phyloP scores from a whole-genome alignment of 371 early-diverging fungal species.

The Mucor saturninus region DNA sequence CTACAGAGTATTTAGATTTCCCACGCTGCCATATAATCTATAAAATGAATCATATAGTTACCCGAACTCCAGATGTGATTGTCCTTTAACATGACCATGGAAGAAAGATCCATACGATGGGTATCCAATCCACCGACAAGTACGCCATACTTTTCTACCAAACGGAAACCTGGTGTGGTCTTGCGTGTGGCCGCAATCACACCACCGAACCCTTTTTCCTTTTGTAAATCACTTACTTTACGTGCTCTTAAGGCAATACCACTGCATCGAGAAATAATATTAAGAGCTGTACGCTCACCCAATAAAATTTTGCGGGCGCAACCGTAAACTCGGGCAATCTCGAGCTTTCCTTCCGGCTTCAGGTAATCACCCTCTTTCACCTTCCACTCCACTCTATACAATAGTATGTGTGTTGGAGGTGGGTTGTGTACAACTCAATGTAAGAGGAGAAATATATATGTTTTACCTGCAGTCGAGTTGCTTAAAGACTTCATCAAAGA shows the following conservation, averaged over 20 bases:
- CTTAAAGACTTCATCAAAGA: conserved; percentile 92
- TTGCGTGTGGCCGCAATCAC: conserved; percentile 96
- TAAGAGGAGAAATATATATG: too few species aligned
- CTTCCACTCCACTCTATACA: conserved; percentile 81
- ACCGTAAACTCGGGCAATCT: conserved; percentile 86
- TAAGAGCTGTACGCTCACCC: conserved; percentile 95
- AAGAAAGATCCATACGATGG: conserved; percentile 95
- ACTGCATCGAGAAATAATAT: conserved; percentile 92
- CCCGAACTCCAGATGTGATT: conserved; percentile 96
- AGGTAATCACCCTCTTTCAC: conserved; percentile 81
- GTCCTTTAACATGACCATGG: conserved; percentile 99
- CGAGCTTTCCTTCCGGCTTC: conserved; percentile 68
- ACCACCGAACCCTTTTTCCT: conserved; percentile 79
- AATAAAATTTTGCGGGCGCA: conserved; percentile 84
- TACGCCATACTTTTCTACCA: conserved; percentile 98
- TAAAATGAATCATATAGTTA: conserved; percentile 19
- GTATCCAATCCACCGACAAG: conserved; percentile 96
- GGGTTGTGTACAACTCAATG: too few species aligned
- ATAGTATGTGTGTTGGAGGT: too few species aligned
- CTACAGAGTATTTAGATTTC: conserved; percentile 8
- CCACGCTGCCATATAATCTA: neutral
- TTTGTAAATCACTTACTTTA: conserved; percentile 70
- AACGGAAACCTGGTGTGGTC: conserved; percentile 97
- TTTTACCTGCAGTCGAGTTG: conserved; percentile 85
- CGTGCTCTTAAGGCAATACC: conserved; percentile 89